phyloP scores from a whole-genome alignment of 1,284 basidiomycete species.

The Leccinum subspadiceum region DNA sequence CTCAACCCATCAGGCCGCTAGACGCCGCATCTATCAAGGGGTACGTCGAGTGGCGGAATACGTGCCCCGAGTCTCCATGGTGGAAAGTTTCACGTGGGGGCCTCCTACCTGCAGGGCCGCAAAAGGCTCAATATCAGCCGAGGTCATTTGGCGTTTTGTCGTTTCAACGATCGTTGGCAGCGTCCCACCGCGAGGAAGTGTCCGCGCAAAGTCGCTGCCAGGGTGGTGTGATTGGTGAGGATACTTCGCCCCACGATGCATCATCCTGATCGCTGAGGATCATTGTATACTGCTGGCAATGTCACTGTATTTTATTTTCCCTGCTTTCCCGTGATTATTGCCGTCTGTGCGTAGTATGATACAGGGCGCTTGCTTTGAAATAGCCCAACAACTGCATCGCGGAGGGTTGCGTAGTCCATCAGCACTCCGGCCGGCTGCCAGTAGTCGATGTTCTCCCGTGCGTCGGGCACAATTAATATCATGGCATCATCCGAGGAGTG shows the following conservation, averaged over 20 bases:
- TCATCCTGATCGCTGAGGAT: background rate
- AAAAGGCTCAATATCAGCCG: background rate
- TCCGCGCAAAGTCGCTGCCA: background rate
- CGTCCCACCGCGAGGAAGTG: background rate
- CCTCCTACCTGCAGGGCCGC: background rate
- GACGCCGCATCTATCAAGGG: background rate
- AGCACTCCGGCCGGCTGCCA: background rate
- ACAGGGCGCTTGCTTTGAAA: background rate
- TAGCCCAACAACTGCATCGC: background rate
- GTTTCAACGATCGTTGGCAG: background rate
- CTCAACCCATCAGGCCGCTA: background rate
- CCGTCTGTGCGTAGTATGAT: background rate
- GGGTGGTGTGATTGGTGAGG: background rate
- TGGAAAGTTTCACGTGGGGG: background rate
- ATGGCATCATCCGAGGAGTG: background rate
- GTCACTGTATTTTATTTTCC: background rate
- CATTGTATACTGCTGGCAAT: background rate
- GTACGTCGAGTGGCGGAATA: background rate
- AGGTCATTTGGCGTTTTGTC: background rate
- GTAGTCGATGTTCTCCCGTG: background rate
- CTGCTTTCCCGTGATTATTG: background rate
- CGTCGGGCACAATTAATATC: background rate
- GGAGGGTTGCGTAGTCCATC: background rate
- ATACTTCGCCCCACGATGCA: background rate
- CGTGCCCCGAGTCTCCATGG: background rate